These are phyloP conservation scores for Arthrobotrys entomopaga DNA, from an alignment of 2,329 filamentous ascomycete genomes.

Conservation along the genomic window DNA sequence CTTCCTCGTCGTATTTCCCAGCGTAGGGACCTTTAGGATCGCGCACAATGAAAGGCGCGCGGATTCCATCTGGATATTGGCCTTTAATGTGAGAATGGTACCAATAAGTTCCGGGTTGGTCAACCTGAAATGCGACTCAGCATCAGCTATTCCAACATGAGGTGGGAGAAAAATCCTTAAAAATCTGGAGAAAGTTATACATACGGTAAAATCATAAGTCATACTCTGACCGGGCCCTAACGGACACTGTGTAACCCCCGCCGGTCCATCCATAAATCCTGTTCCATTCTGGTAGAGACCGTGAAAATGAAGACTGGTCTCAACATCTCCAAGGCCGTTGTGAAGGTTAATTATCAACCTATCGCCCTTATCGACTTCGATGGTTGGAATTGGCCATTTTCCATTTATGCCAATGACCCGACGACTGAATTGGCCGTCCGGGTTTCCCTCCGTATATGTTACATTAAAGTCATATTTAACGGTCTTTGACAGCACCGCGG, in stretches of 20 bases:
- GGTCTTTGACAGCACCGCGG: slow-evolving; percentile 60
- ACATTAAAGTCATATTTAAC: slow-evolving; percentile 74
- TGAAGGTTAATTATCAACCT: slow-evolving; percentile 69
- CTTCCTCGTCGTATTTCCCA: slow-evolving; percentile 71
- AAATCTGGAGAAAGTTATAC: slow-evolving; percentile 39
- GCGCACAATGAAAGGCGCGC: slow-evolving; percentile 73
- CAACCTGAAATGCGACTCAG: slow-evolving; percentile 60
- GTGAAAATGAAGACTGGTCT: slow-evolving; percentile 75
- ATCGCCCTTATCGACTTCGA: slow-evolving; percentile 73
- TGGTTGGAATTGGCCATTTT: slow-evolving; percentile 76
- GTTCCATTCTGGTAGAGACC: slow-evolving; percentile 76
- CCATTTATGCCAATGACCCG: slow-evolving; percentile 81
- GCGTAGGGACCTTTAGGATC: slow-evolving; percentile 71
- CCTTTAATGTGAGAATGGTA: slow-evolving; percentile 76
- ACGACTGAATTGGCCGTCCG: slow-evolving; percentile 73
- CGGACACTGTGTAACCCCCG: slow-evolving; percentile 73
- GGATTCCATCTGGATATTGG: slow-evolving; percentile 77
- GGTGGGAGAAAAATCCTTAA: too few species aligned
- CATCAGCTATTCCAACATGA: too few species aligned
- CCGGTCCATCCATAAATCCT: slow-evolving; percentile 76
- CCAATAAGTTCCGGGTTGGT: slow-evolving; percentile 81
- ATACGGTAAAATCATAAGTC: slow-evolving; percentile 75
- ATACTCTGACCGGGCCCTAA: slow-evolving; percentile 74
- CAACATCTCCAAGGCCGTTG: slow-evolving; percentile 72
- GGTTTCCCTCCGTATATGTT: slow-evolving; percentile 76